Conservation (phyloP, 345 rosid species). For the Abelmoschus esculentus region DNA sequence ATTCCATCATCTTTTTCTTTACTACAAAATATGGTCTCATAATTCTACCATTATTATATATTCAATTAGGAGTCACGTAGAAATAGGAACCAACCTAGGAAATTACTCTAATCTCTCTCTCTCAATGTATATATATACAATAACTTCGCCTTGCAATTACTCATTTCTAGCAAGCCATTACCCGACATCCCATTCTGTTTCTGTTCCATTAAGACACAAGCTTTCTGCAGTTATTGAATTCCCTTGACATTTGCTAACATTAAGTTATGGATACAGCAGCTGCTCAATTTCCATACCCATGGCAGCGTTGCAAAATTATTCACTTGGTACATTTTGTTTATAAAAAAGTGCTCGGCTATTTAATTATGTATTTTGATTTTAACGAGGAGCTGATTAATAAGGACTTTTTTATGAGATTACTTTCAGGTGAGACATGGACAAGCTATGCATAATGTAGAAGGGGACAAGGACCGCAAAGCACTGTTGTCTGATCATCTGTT, state of each 20-base stretch:
- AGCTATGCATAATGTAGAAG: slow-evolving; percentile 58
- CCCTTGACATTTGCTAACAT: slow-evolving; percentile 5
- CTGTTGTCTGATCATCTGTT: slow-evolving; percentile 44
- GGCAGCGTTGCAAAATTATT: slow-evolving; percentile 41
- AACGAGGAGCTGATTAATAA: too few species aligned
- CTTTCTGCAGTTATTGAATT: not conserved
- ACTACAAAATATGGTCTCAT: not conserved
- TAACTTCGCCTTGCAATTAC: not conserved
- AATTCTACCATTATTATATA: not conserved
- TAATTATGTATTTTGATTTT: too few species aligned
- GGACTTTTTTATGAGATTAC: too few species aligned
- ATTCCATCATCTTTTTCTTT: not conserved
- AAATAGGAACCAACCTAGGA: slow-evolving; percentile 1
- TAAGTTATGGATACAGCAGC: slow-evolving; percentile 21
- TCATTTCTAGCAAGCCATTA: not conserved
- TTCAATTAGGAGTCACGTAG: not conserved
- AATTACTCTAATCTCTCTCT: not conserved
- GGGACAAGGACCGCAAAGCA: slow-evolving; percentile 32
- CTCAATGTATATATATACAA: not conserved
- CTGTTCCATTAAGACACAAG: not conserved
- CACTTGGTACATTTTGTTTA: slow-evolving; percentile 33
- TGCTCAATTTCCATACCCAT: slow-evolving; percentile 31
- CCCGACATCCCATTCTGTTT: not conserved
- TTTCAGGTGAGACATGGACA: slow-evolving; percentile 66
- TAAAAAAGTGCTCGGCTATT: not conserved